A percentile compares a stretch with the other conserved stretches of the same genome.
phyloP scores from a whole-genome alignment of 1,284 basidiomycete species.

The Lentinula novae-zelandiae region DNA sequence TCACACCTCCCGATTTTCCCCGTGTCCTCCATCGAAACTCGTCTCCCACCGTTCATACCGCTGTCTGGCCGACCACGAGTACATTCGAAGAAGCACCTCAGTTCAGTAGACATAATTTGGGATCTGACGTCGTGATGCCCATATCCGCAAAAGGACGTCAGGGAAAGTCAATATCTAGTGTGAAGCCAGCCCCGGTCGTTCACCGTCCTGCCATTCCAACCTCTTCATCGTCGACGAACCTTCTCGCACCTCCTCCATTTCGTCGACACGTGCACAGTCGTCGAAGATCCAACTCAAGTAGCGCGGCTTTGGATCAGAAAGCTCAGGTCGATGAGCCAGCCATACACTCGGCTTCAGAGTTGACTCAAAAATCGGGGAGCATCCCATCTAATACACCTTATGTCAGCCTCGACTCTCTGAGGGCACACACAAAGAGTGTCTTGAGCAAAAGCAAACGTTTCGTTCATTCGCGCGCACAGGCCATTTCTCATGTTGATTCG shows the following conservation, averaged over 20 bases:
- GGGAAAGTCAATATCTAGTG: neutral
- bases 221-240: neutral
- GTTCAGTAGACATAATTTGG: conserved; percentile 11
- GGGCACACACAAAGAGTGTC: neutral
- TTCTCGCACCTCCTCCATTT: neutral
- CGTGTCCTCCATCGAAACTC: conserved; percentile 1
- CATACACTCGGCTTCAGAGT: neutral
- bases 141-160: conserved; percentile 7
- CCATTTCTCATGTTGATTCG: neutral
- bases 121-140: conserved; percentile 12
- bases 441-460: neutral
- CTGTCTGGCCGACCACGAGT: conserved; percentile 10
- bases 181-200: neutral
- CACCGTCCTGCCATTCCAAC: neutral
- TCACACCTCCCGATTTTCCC: conserved; percentile 2
- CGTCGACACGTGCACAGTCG: neutral
- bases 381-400: neutral
- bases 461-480: neutral
- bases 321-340: neutral
- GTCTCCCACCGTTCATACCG: neutral
- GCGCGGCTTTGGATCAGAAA: neutral
- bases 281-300: neutral
- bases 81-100: conserved; percentile 8
- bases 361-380: neutral
- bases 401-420: neutral